Base-by-base conservation (phyloP, 2,329 filamentous ascomycete genomes). In the Apiospora rasikravindrae region DNA sequence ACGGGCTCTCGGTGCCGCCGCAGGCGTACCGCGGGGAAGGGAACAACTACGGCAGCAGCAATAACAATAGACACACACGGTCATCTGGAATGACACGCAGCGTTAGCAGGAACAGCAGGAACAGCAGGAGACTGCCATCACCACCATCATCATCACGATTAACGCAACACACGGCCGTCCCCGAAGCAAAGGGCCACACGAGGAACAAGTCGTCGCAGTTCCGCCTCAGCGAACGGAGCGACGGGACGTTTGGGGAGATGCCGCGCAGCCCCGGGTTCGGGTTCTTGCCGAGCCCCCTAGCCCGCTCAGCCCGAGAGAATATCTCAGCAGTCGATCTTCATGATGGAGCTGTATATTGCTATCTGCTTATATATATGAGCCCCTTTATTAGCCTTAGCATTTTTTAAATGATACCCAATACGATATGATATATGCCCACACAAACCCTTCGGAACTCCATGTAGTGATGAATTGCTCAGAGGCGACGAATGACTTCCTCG, bases 211-310 rank as follows among this genome's bases (percentile, higher is more conserved):
- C 57, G 37, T 42, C 40, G 40, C 37, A 49, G 29, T 57, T 70
- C 24, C 47, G 53, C 6, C 49, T 69, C n/a, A 71, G 72, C 37
- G 49, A 70, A n/a, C 37, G 29, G 19, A 71, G 69, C 47, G 72
- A 67, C 22, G 72, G 72, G 51, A 73, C 72, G 22, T 73, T 73
- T 57, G 72, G 72, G n/a, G 69, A 53, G 26, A 24, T 53, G 45
- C 68, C 68, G 68, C 26, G 29, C 19, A 69, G 68, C 13, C 68
- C 68, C 57, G 57, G 57, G 10, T 64, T 64, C 19, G 53, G 33
- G 22, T 33, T 64, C 33, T 33, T 22, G 10, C 57, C 57, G 57
- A 64, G 57, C 33, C 57, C 57, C 29, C 57, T 16, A 64, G 19
- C 33, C 57, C 57, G 57, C 22, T 40, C 33, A 64, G 57, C 11